Base-by-base conservation (phyloP, 805 yeast species). In the Saturnispora saitoi region DNA sequence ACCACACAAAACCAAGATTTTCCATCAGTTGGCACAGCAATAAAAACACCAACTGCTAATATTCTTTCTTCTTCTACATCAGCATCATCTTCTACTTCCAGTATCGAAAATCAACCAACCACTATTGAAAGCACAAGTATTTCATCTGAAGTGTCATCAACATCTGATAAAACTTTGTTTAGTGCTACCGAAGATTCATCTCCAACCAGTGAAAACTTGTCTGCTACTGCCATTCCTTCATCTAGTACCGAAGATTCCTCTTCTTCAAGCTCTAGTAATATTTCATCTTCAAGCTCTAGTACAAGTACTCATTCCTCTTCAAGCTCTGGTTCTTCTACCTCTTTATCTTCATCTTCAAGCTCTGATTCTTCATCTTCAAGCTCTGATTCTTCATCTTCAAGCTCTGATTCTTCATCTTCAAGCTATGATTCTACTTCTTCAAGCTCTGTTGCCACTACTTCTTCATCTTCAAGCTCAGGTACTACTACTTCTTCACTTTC, bases 401-500 rank as follows among this genome's bases (percentile, higher is more conserved):
- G n/a, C n/a, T n/a, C n/a, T n/a, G n/a, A n/a, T 2, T 8, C 46
- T 48, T 32, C 51, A 51, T 11, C 51, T 32, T n/a, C 36, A n/a
- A 19, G 15, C n/a, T 15, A 32, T 11, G 4, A 45, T 6, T 40
- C 61, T 22, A 20, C 60, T 20, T 34, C 55, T 10, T 22, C 54
- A 14, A 24, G 49, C 3, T 30, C 49, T 17, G 28, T 51, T 17
- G 4, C 55, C 1, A 4, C 50, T 8, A 32, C 54, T 4, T 29
- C 53, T 3, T n/a, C 51, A 2, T 31, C 54, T 19, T 8, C 51
- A 10, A 15, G 50, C 5, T 22, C 49, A 2, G 12, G 48, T 22
- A 29, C 58, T 28, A 36, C 59, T 17, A 32, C 63, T n/a, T 15
- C 62, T 8, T 37, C 61, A 32, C 46, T 59, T 40, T 36, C 62